Base-by-base conservation (phyloP, 345 rosid genomes). In the Euclidium syriacum region DNA sequence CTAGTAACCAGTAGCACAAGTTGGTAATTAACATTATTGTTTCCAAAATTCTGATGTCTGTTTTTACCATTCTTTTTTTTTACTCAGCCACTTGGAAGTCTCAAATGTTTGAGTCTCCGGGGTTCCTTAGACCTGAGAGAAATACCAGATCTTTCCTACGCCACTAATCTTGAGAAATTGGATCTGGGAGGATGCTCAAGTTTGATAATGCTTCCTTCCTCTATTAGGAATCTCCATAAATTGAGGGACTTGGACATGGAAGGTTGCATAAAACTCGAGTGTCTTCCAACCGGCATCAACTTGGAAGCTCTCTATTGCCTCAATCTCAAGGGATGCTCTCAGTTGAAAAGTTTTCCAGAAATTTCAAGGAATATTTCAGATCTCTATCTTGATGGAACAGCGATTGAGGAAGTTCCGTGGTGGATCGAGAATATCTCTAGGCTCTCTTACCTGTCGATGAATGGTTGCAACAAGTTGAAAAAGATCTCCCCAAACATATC, bases 111-210 rank as follows among this genome's bases (percentile, higher is more conserved):
- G 9, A 24, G 12, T 22, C 59, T 77, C 15, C 7, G 26, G 7
- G 0, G 27, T 2, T 73, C 58, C 7, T 3, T 12, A 10, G 10
- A 67, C 19, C 16, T 76, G 39, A 47, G 5, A 0, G 49, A 18
- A 51, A 54, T 69, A 23, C 53, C 72, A 22, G 39, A 73, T 39
- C 56, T 64, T 6, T 40, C 72, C 16, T 0, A 16, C 11, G 68
- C 72, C 10, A 16, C 19, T 5, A 61, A 23, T 2, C 42, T 77
- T 36, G 65, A 51, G 38, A 42, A 18, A 9, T 9, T 72, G 15
- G 0, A 15, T 17, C 52, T 73, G 18, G n/a, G 33, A 6, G 46
- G 42, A 0, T 77, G 80, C 48, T n/a, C 4, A 6, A 58, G 47
- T 25, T 25, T 71, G 46, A 34, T 0, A n/a, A 29, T 15, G 33